Base-by-base conservation (phyloP, 257 asterid genomes). In the Solanum bulbocastanum region DNA sequence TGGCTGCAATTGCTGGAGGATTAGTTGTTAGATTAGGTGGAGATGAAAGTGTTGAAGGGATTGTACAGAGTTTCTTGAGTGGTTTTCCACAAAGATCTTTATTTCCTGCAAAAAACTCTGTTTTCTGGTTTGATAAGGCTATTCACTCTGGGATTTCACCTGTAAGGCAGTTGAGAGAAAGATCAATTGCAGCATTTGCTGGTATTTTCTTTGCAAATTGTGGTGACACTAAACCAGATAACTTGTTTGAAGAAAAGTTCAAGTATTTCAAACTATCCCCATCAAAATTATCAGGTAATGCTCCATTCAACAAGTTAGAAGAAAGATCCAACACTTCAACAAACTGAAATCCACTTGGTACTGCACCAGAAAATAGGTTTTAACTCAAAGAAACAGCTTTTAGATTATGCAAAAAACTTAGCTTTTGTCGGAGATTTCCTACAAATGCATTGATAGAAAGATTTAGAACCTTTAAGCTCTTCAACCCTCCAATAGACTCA, bases 1-100 rank as follows among this genome's bases (percentile, higher is more conserved):
- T 96, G 87, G 92, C 98, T 9, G 99, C 98, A 87, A 97, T 96
- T 15, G 98, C 99, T 4, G 98, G 94, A 39, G 98, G 62, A 7
- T 93, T 96, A 13, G 90, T 30, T 0, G 94, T 65, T 22, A 73
- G 78, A 58, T 92, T 94, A 2, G 95, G 95, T 14, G 97, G 98
- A n/a, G 76, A 73, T 9, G 98, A 93, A 5, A 92, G 84, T 25
- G 94, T 90, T 32, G 98, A 96, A 83, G 99, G 99, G 35, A 93
- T 56, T 3, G 92, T 60, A 71, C 98, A 96, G 1, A 93, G 95
- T 52, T 91, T 95, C 87, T 91, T 90, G 78, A 94, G 88, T 49
- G 96, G 96, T 16, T 93, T 93, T n/a, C 99, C 99, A 60, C 99
- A 96, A 16, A 97, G 96, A 33, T 90, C 92, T 36, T 69, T 8